A percentile compares a stretch with the other conserved stretches of the same genome.
Conservation (phyloP, 1,284 basidiomycete genomes). For the Rhodotorula sp. region DNA sequence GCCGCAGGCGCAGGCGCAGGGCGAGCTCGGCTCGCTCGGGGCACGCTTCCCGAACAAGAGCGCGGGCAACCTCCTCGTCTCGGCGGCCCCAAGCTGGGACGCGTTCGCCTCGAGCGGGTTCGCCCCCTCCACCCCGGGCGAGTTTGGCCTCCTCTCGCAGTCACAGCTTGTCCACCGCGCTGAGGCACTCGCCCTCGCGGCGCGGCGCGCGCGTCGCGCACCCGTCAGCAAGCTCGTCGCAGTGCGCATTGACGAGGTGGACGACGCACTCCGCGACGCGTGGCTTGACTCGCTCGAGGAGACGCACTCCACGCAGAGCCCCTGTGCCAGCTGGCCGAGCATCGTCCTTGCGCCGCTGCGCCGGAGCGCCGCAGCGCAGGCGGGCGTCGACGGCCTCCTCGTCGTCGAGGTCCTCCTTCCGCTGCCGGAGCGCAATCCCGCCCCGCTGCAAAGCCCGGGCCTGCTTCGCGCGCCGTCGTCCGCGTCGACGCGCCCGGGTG, state of each 20-base stretch:
- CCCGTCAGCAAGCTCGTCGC: background rate
- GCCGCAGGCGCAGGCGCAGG: background rate
- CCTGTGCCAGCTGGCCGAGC: conserved; percentile 21
- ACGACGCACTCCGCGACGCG: conserved; percentile 33
- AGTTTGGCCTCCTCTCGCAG: conserved; percentile 19
- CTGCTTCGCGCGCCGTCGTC: conserved; percentile 1
- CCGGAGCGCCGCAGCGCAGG: background rate
- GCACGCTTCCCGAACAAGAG: background rate
- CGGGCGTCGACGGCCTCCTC: conserved; percentile 14
- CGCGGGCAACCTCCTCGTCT: conserved; percentile 8
- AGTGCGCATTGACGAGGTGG: conserved; percentile 2
- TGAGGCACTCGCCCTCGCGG: background rate
- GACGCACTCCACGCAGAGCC: background rate
- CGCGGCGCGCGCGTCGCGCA: background rate
- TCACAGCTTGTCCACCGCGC: background rate
- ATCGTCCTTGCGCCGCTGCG: conserved; percentile 20
- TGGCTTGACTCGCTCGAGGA: conserved; percentile 38
- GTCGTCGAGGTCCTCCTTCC: conserved; percentile 27
- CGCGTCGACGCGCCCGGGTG: background rate
- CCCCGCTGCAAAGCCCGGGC: background rate
- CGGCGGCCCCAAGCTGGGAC: conserved; percentile 14
- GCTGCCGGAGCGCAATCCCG: background rate
- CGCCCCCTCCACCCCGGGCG: background rate
- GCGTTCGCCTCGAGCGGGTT: conserved; percentile 34
- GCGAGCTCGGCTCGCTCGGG: background rate